Base-by-base conservation (phyloP, 2,329 filamentous ascomycete species). In the Zalaria sp. region DNA sequence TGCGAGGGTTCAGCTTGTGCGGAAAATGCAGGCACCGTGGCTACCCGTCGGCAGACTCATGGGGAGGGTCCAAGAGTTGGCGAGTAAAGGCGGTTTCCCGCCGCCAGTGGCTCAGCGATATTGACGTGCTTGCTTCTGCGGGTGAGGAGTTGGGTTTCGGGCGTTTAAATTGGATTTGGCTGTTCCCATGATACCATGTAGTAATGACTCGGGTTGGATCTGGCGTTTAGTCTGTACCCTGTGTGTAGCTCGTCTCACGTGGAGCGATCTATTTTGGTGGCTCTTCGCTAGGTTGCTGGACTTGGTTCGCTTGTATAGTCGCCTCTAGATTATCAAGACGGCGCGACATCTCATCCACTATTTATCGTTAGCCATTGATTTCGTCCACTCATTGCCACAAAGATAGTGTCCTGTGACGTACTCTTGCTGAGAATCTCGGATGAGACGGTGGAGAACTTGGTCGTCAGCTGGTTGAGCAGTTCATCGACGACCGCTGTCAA, bases 321-420 rank as follows among this genome's bases (percentile, higher is more conserved):
- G 81, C 70, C 59, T 93, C 88, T 7, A 95, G 71, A 44, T 79
- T 85, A 57, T 95, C 88, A 25, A 95, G 66, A 26, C 88, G 77
- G 46, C 81, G 73, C 9, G 84, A 83, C 87, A 95, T 94, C 48
- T 94, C 87, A 56, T 94, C 88, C 83, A 95, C 87, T 94, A 46
- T 25, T 36, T 8, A 11, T 5, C 8, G 35, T 47, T 39, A 50
- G 43, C 28, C 37, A 29, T 40, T 25, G 10, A n/a, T 34, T 36
- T 32, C 18, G 25, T 10, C 18, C 18, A 2, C 25, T 43, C 35
- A 18, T 18, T 18, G 18, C 18, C 18, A 18, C 18, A 18, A 18
- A 18, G 2, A 18, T 2, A 18, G 18, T 18, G 18, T 27, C 27
- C 3, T 11, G 11, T 25, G 11, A 66, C 79, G 58, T 62, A 93